phyloP scores from a whole-genome alignment of 768 basidiomycete genomes.

The Suillus hirtellus region DNA sequence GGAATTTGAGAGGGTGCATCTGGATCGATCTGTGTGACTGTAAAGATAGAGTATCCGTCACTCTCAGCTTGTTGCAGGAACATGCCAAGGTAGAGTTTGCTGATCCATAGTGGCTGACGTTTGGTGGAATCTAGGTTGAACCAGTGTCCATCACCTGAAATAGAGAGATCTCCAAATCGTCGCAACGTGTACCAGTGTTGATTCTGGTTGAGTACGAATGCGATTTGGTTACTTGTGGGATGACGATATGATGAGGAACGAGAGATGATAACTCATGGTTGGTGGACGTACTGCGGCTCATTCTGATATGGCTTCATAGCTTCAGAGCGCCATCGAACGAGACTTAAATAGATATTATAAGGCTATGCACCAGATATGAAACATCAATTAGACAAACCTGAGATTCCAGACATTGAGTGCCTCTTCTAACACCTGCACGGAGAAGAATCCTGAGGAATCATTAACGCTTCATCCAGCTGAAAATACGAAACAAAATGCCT shows the following conservation, averaged over 20 bases:
- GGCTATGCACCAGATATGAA: slow-evolving; percentile 7
- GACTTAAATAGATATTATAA: slow-evolving; percentile 41
- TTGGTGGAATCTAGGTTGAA: slow-evolving; percentile 86
- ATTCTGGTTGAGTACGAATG: slow-evolving; percentile 82
- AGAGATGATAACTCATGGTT: slow-evolving; percentile 8
- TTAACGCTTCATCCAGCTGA: neutral
- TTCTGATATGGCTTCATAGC: slow-evolving; percentile 76
- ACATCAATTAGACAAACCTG: slow-evolving; percentile 46
- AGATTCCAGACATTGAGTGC: slow-evolving; percentile 85
- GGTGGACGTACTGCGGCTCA: slow-evolving; percentile 68
- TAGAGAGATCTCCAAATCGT: slow-evolving; percentile 62
- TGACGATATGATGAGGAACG: slow-evolving; percentile 13
- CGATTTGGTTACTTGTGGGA: slow-evolving; percentile 66
- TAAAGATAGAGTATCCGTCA: slow-evolving; percentile 85
- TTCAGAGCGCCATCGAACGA: slow-evolving; percentile 84
- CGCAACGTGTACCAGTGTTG: slow-evolving; percentile 91
- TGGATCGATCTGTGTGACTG: slow-evolving; percentile 64
- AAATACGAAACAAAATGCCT: slow-evolving; percentile 40
- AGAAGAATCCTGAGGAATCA: slow-evolving; percentile 73
- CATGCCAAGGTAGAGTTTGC: slow-evolving; percentile 82
- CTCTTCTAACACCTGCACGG: slow-evolving; percentile 83
- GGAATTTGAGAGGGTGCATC: slow-evolving; percentile 53
- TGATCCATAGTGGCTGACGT: slow-evolving; percentile 74
- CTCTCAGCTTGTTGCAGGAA: slow-evolving; percentile 83
- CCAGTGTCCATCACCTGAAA: slow-evolving; percentile 66